These are phyloP conservation scores for Podaxis carcinomalis DNA, from an alignment of 768 basidiomycete genomes.

Conservation along the genomic window DNA sequence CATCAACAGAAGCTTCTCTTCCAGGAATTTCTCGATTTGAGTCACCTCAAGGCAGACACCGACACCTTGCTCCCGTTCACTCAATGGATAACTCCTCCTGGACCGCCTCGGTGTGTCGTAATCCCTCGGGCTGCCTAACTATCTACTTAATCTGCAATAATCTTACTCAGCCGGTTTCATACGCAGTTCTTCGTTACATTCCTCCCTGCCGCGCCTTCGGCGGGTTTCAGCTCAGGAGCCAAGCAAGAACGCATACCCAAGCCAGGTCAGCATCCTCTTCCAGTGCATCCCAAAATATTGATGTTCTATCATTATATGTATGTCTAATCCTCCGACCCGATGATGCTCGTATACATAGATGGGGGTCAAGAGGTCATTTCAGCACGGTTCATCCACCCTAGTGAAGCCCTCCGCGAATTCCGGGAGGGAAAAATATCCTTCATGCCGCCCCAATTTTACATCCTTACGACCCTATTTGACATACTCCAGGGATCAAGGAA, in stretches of 20 bases:
- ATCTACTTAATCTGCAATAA: constrained; percentile 4
- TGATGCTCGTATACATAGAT: constrained; percentile 28
- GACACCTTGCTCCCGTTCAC: constrained; percentile 62
- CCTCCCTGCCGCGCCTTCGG: constrained; percentile 37
- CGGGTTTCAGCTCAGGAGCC: constrained; percentile 48
- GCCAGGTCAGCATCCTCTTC: constrained; percentile 31
- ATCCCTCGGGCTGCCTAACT: background rate
- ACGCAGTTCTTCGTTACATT: constrained; percentile 69
- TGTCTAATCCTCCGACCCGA: background rate
- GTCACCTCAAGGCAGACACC: constrained; percentile 40
- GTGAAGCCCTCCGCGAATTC: constrained; percentile 48
- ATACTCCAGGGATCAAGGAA: constrained; percentile 40
- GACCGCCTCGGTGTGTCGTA: constrained; percentile 40
- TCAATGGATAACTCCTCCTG: constrained; percentile 68
- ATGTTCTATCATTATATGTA: background rate
- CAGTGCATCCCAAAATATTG: background rate
- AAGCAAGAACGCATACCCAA: constrained; percentile 59
- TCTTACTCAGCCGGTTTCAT: constrained; percentile 53
- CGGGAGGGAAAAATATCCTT: constrained; percentile 46
- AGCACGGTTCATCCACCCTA: constrained; percentile 61
- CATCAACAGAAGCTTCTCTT: constrained; percentile 51
- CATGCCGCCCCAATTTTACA: constrained; percentile 76
- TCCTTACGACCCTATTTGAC: constrained; percentile 55
- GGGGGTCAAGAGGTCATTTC: constrained; percentile 67
- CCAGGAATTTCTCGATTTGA: constrained; percentile 43